Base-by-base conservation (phyloP, 805 yeast genomes). In the Yamadazyma scolyti region DNA sequence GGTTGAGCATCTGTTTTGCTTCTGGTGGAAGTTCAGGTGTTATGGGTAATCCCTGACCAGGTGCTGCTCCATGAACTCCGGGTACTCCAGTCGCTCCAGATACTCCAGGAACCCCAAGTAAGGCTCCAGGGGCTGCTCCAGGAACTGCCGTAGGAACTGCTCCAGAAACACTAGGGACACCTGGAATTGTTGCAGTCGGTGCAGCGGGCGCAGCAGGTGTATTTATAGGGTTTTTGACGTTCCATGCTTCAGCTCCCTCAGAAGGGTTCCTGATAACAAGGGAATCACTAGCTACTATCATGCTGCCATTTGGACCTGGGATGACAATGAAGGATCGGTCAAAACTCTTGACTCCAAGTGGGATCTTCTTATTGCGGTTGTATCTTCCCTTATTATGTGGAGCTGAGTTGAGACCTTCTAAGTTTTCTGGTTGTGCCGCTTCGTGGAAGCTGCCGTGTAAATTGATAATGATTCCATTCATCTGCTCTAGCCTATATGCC, bases 381-480 rank as follows among this genome's bases (percentile, higher is more conserved):
- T 39, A 33, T 4, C 13, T 12, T 12, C 38, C 42, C 9, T 21
- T 37, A 7, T 44, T 42, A 3, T 42, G 39, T 13, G 11, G 19
- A 19, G 23, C 29, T 15, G 11, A 27, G 25, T 35, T 31, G 13
- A 22, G 9, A 15, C 19, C 24, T 7, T 51, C 61, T 8, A 40
- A 19, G 23, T 52, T 54, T 14, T 69, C 73, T 1, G 89, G 87
- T 13, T 65, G 67, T 0, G 64, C 79, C 14, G 59, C 53, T 56
- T 93, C 97, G 30, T 77, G 78, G 50, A 76, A 90, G 36, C 75
- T 79, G 4, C 98, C 98, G 60, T 93, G 98, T 10, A 90, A 58
- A 0, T 77, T 67, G 26, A 90, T 73, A 48, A 84, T 68, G 47
- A 93, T 77, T 5, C 95, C 96, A 30, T 79, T 74, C 17, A 88